Evolutionary conservation across 345 rosid species (phyloP).

Genomic region (Reutealis trisperma): DNA sequence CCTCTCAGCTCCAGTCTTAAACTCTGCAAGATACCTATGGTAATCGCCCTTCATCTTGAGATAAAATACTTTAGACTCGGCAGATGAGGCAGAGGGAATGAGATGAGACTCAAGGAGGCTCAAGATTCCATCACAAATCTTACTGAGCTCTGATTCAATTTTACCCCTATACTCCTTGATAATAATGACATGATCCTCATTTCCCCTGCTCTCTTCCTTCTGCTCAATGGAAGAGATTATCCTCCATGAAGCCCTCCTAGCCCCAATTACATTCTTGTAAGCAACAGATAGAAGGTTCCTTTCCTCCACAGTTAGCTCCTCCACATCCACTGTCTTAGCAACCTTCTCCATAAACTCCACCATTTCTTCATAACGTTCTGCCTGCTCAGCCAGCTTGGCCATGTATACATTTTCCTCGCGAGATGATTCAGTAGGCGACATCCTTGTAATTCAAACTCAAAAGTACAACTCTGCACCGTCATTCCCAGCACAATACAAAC

Average conservation of each 20-base stretch:
- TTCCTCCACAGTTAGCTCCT: conserved; percentile 93
- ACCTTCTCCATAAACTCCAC: conserved; percentile 98
- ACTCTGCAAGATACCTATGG: conserved; percentile 92
- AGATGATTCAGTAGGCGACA: conserved; percentile 67
- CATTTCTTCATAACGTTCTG: conserved; percentile 98
- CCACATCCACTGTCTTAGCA: conserved; percentile 74
- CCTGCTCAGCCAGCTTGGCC: conserved; percentile 98
- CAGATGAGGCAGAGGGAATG: conserved; percentile 73
- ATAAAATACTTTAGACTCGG: conserved; percentile 96
- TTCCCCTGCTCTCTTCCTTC: conserved; percentile 95
- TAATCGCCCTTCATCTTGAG: conserved; percentile 98
- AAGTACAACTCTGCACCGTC: conserved; percentile 15
- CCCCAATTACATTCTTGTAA: conserved; percentile 98
- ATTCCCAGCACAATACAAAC: conserved; percentile 1
- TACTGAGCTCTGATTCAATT: conserved; percentile 87
- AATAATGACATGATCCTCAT: conserved; percentile 68
- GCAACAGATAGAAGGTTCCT: conserved; percentile 96
- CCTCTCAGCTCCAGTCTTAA: conserved; percentile 90
- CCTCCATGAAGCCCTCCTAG: conserved; percentile 99
- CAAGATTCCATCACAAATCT: conserved; percentile 88
- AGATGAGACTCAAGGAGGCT: conserved; percentile 85
- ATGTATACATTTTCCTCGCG: conserved; percentile 89
- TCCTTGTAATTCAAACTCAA: conserved; percentile 37
- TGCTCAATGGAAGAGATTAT: conserved; percentile 98
- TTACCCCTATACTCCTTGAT: conserved; percentile 88